Conservation (phyloP, 768 basidiomycete species). For the Galerina marginata region DNA sequence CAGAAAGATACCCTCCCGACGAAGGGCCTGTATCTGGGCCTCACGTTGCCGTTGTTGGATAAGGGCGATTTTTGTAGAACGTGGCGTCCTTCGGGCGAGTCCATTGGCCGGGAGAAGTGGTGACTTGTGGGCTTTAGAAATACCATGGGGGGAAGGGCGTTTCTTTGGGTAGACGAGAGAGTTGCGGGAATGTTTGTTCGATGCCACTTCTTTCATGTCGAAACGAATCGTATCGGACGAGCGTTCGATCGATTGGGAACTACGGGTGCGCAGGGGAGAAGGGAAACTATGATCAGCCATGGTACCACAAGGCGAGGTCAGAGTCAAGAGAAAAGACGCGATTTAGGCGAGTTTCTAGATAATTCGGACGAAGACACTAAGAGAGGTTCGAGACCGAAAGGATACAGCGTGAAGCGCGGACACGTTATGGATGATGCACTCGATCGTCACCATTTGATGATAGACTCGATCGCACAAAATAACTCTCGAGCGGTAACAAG, state of each 20-base stretch:
- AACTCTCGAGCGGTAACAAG: background rate
- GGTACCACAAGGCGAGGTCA: slow-evolving; percentile 24
- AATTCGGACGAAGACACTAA: slow-evolving; percentile 4
- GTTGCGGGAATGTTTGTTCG: slow-evolving; percentile 64
- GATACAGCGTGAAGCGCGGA: slow-evolving; percentile 2
- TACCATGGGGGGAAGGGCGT: slow-evolving; percentile 82
- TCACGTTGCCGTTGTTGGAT: slow-evolving; percentile 72
- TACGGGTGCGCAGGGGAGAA: slow-evolving; percentile 34
- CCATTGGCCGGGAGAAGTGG: slow-evolving; percentile 57
- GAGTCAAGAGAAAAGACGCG: slow-evolving; percentile 28
- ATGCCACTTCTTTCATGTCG: slow-evolving; percentile 81
- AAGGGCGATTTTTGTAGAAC: slow-evolving; percentile 63
- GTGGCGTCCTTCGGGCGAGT: slow-evolving; percentile 64
- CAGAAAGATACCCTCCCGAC: slow-evolving; percentile 76
- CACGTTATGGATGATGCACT: slow-evolving; percentile 8
- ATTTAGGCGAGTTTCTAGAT: slow-evolving; percentile 20
- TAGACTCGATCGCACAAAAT: slow-evolving; percentile 9
- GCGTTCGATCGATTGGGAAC: slow-evolving; percentile 50
- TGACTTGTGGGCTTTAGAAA: slow-evolving; percentile 70
- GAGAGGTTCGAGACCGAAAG: slow-evolving; percentile 6
- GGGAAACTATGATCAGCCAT: slow-evolving; percentile 31
- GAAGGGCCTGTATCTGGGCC: slow-evolving; percentile 69
- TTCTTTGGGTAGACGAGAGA: slow-evolving; percentile 81
- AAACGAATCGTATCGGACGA: slow-evolving; percentile 46
- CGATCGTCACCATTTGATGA: slow-evolving; percentile 24